phyloP scores from a whole-genome alignment of 1,284 basidiomycete genomes.

The Athelia sp. region DNA sequence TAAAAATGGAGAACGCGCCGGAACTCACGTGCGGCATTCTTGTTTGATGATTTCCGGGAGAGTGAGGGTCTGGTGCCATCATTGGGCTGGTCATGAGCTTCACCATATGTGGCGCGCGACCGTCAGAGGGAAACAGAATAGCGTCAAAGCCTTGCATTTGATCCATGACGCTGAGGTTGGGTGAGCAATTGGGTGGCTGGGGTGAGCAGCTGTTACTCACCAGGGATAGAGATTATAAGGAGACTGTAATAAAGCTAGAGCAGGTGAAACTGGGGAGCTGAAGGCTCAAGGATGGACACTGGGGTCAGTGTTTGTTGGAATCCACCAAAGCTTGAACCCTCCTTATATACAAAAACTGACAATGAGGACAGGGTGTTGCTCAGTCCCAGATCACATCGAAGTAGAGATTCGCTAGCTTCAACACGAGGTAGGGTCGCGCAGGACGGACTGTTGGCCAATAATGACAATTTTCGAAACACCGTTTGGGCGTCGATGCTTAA shows the following conservation, averaged over 20 bases:
- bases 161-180: slow-evolving; percentile 39
- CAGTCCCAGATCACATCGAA: slow-evolving; percentile 6
- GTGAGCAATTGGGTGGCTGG: slow-evolving; percentile 6
- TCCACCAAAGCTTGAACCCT: background rate
- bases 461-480: background rate
- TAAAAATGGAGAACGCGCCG: too few species aligned
- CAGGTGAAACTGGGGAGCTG: slow-evolving; percentile 3
- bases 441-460: background rate
- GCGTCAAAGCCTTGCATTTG: slow-evolving; percentile 56
- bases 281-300: background rate
- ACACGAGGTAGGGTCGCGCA: slow-evolving; percentile 19
- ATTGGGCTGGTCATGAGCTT: slow-evolving; percentile 64
- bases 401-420: slow-evolving; percentile 6
- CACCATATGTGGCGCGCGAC: slow-evolving; percentile 65
- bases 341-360: slow-evolving; percentile 5
- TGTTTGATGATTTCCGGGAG: slow-evolving; percentile 18
- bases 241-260: background rate
- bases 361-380: slow-evolving; percentile 26
- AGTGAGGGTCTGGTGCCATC: slow-evolving; percentile 31
- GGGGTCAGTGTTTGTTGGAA: background rate
- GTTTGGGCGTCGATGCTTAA: background rate
- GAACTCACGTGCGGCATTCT: slow-evolving; percentile 53
- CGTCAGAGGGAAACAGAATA: slow-evolving; percentile 59
- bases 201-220: slow-evolving; percentile 6
- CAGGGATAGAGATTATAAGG: background rate